Conservation (phyloP, 495 filamentous ascomycete species). For the Darksidea phi region DNA sequence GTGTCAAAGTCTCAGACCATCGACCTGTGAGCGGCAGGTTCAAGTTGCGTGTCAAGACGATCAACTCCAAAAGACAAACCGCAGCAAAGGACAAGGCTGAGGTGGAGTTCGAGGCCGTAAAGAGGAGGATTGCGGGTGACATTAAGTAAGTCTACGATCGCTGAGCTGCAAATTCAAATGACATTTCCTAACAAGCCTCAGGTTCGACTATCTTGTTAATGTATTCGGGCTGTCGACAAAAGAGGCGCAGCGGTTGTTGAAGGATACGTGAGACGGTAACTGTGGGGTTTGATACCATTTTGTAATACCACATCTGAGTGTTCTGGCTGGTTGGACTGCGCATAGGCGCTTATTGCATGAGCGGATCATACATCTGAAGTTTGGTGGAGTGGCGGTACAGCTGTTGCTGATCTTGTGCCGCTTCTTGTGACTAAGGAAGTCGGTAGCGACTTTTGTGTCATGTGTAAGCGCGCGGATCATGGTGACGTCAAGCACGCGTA, state of each 20-base stretch:
- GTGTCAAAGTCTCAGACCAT: conserved; percentile 81
- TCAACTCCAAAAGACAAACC: conserved; percentile 63
- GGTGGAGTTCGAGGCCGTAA: conserved; percentile 67
- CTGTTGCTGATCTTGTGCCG: not conserved
- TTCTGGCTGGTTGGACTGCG: not conserved
- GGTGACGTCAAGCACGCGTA: conserved; percentile 24
- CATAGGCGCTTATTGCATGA: no score
- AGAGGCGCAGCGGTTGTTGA: conserved; percentile 38
- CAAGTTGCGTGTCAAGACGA: conserved; percentile 75
- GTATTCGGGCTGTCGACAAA: conserved; percentile 38
- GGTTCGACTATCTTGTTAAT: conserved; percentile 43
- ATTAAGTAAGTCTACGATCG: conserved; percentile 58
- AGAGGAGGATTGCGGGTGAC: conserved; percentile 60
- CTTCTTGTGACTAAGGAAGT: no score
- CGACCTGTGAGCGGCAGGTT: conserved; percentile 86
- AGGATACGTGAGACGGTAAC: conserved; percentile 1
- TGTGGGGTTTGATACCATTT: conserved; percentile 1
- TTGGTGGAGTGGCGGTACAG: not conserved
- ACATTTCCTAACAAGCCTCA: conserved; percentile 14
- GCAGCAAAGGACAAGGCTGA: conserved; percentile 68
- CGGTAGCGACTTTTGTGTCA: conserved; percentile 3
- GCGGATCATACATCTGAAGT: not conserved
- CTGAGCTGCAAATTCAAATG: no score
- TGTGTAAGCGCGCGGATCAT: conserved; percentile 15
- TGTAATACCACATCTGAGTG: not conserved